Conservation (phyloP, 2,329 filamentous ascomycete species). For the Penicillium brasilianum region DNA sequence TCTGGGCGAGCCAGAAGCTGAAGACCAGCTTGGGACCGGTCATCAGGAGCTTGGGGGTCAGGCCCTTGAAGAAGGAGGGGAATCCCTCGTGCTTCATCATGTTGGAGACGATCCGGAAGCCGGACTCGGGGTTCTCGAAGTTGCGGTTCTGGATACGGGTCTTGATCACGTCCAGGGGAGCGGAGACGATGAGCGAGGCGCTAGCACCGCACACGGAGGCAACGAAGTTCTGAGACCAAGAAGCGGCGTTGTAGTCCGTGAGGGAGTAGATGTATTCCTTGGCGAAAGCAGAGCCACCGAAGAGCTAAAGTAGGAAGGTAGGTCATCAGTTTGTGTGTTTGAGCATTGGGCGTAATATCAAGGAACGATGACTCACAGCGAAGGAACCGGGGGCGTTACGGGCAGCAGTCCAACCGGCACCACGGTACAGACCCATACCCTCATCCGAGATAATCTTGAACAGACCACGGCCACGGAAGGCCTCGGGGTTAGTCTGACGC, state of each 20-base stretch:
- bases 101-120: slow-evolving; percentile 86
- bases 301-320: slow-evolving; percentile 64
- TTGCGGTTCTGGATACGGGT: slow-evolving; percentile 98
- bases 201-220: slow-evolving; percentile 94
- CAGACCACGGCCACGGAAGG: slow-evolving; percentile 91
- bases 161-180: slow-evolving; percentile 96
- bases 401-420: slow-evolving; percentile 96
- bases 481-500: slow-evolving; percentile 97
- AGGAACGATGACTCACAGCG: slow-evolving; percentile 67
- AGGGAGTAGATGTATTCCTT: slow-evolving; percentile 95
- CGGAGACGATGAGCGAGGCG: slow-evolving; percentile 94
- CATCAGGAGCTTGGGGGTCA: slow-evolving; percentile 98
- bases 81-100: slow-evolving; percentile 92
- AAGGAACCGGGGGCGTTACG: slow-evolving; percentile 97
- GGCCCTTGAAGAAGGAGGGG: slow-evolving; percentile 92
- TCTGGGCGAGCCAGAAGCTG: slow-evolving; percentile 99
- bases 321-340: neutral
- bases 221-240: slow-evolving; percentile 95
- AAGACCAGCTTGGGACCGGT: slow-evolving; percentile 98
- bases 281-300: slow-evolving; percentile 94
- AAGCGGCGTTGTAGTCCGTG: slow-evolving; percentile 91
- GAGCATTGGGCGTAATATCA: neutral
- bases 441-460: slow-evolving; percentile 90
- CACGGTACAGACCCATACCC: slow-evolving; percentile 92
- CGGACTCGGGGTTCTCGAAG: slow-evolving; percentile 96